Percentiles rank a stretch among this genome's conserved stretches.
Evolutionary conservation across 2,329 filamentous ascomycete species (phyloP).

Genomic region (Talaromyces verruculosus): DNA sequence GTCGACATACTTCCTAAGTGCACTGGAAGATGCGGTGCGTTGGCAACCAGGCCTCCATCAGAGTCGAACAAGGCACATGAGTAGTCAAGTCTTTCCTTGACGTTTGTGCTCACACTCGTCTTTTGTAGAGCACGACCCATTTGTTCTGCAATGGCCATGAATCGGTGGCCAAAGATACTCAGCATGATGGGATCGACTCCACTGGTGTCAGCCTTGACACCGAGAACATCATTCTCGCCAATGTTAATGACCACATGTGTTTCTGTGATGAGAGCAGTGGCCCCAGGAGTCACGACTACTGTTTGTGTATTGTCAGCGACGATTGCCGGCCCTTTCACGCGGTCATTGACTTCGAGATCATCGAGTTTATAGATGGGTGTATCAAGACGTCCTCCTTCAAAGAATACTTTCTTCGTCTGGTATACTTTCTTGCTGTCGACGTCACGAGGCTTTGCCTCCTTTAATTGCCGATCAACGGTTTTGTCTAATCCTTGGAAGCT

Average conservation of each 20-base stretch:
- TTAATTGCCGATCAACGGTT: constrained; percentile 81
- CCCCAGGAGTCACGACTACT: constrained; percentile 74
- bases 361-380: constrained; percentile 83
- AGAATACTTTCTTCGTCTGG: constrained; percentile 71
- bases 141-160: constrained; percentile 83
- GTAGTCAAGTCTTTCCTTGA: constrained; percentile 75
- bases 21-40: constrained; percentile 74
- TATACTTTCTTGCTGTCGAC: constrained; percentile 63
- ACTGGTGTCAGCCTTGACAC: constrained; percentile 50
- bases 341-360: constrained; percentile 69
- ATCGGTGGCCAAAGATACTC: constrained; percentile 76
- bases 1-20: constrained; percentile 79
- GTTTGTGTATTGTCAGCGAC: constrained; percentile 74
- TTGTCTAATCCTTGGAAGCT: constrained; percentile 77
- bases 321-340: constrained; percentile 77
- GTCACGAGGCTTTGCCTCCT: constrained; percentile 62
- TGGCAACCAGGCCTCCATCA: constrained; percentile 70
- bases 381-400: constrained; percentile 73
- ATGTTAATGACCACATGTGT: constrained; percentile 84
- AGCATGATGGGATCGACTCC: constrained; percentile 74
- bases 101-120: constrained; percentile 75
- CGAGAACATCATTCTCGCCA: constrained; percentile 53
- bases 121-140: constrained; percentile 79
- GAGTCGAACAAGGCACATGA: constrained; percentile 74
- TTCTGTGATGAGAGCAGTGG: constrained; percentile 70